These are phyloP conservation scores for Seminavis robusta DNA, from an alignment of 108 stramenopile species.

Conservation along the genomic window DNA sequence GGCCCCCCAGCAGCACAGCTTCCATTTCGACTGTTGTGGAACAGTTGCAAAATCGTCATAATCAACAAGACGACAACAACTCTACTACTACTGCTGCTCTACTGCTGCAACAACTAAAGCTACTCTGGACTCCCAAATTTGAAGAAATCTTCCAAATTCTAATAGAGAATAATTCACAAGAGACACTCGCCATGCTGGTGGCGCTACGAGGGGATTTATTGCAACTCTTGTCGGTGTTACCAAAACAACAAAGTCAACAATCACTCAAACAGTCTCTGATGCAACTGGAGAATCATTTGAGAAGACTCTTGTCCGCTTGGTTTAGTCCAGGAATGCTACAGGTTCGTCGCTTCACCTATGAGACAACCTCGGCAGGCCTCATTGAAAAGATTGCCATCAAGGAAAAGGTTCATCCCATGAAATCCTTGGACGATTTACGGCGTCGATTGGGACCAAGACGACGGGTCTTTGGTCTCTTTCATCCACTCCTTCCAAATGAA, in stretches of 20 bases:
- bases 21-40: too few relatives aligned
- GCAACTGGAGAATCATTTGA: slow-evolving; percentile 35
- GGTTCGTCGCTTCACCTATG: slow-evolving; percentile 79
- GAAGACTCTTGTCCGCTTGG: slow-evolving; percentile 29
- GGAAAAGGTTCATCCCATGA: slow-evolving; percentile 91
- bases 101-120: too few relatives aligned
- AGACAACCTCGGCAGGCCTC: slow-evolving; percentile 74
- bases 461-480: slow-evolving; percentile 90
- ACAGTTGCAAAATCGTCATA: too few relatives aligned
- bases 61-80: too few relatives aligned
- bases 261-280: slow-evolving; percentile 6
- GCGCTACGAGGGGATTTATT: slow-evolving; percentile 55
- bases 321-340: slow-evolving; percentile 24
- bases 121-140: slow-evolving; percentile 49
- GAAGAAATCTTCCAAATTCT: slow-evolving; percentile 48
- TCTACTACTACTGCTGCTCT: too few relatives aligned
- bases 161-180: slow-evolving; percentile 44
- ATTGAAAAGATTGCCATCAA: slow-evolving; percentile 88
- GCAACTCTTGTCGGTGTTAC: slow-evolving; percentile 18
- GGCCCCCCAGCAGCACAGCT: too few relatives aligned
- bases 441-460: slow-evolving; percentile 61
- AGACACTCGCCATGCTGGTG: slow-evolving; percentile 58
- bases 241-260: background rate
- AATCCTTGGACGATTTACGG: slow-evolving; percentile 79
- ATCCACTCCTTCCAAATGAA: slow-evolving; percentile 76